Evolutionary conservation across 140 eudicot genomes (phyloP).

Genomic region (Cichorium intybus): DNA sequence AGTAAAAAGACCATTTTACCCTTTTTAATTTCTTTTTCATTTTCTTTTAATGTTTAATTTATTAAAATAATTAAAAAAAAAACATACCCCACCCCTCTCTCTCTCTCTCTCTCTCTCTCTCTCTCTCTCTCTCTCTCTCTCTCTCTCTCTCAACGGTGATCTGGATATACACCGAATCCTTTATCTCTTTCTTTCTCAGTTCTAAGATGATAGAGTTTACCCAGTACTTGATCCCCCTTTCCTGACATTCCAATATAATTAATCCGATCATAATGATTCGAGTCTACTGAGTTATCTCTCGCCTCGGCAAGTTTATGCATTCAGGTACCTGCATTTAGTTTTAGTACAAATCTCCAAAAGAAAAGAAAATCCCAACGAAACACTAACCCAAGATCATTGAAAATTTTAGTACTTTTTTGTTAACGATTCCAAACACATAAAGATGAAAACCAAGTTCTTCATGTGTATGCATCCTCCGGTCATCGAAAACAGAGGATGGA

Average conservation of each 20-base stretch:
- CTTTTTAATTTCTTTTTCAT: no score
- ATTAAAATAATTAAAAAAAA: no score
- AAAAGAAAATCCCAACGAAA: background rate
- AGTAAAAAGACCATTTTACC: no score
- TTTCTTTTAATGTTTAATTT: no score
- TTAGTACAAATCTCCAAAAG: background rate
- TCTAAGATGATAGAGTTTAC: no score
- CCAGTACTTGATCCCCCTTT: no score
- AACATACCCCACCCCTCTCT: no score
- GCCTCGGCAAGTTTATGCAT: background rate
- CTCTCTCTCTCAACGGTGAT: background rate
- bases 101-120: no score
- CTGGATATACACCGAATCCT: background rate
- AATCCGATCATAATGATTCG: background rate
- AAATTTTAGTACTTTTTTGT: background rate
- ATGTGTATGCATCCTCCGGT: slow-evolving; percentile 35
- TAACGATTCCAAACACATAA: background rate
- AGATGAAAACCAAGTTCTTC: slow-evolving; percentile 36
- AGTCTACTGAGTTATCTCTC: slow-evolving; percentile 2
- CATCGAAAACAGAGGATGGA: slow-evolving; percentile 17
- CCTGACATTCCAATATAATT: background rate
- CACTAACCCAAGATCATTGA: slow-evolving; percentile 13
- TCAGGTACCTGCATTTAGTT: slow-evolving; percentile 3
- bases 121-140: background rate
- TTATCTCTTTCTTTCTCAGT: background rate